phyloP scores from a whole-genome alignment of 2,329 filamentous ascomycete species.

The Botryotinia narcissicola region DNA sequence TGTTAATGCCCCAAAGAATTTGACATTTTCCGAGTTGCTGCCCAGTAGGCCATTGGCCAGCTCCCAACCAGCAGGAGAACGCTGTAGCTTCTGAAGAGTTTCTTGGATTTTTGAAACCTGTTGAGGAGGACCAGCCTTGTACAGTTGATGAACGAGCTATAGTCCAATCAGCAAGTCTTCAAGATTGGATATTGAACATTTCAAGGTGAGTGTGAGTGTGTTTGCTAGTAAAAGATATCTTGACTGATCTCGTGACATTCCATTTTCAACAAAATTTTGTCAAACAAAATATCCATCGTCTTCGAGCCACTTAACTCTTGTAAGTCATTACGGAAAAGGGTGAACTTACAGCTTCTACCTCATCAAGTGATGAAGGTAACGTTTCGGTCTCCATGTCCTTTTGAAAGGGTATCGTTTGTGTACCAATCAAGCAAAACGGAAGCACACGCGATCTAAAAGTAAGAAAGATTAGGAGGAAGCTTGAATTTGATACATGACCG shows the following conservation, averaged over 20 bases:
- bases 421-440: background rate
- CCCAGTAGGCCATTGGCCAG: conserved; percentile 74
- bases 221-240: background rate
- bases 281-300: background rate
- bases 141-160: conserved; percentile 50
- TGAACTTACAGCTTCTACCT: conserved; percentile 36
- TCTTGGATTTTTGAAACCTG: conserved; percentile 61
- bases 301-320: background rate
- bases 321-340: background rate
- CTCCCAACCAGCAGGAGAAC: conserved; percentile 78
- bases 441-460: background rate
- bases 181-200: background rate
- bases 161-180: background rate
- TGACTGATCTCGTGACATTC: background rate
- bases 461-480: conserved; percentile 2
- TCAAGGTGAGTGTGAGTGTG: background rate
- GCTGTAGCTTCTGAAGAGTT: conserved; percentile 74
- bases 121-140: conserved; percentile 45
- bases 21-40: conserved; percentile 69
- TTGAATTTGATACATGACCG: conserved; percentile 4
- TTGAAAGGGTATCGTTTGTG: background rate
- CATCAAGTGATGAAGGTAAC: conserved; percentile 35
- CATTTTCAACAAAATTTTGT: background rate
- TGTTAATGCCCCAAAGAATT: conserved; percentile 90
- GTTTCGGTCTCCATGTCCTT: conserved; percentile 23